phyloP scores from a whole-genome alignment of 345 rosid genomes.

The Dipteronia sinensis region DNA sequence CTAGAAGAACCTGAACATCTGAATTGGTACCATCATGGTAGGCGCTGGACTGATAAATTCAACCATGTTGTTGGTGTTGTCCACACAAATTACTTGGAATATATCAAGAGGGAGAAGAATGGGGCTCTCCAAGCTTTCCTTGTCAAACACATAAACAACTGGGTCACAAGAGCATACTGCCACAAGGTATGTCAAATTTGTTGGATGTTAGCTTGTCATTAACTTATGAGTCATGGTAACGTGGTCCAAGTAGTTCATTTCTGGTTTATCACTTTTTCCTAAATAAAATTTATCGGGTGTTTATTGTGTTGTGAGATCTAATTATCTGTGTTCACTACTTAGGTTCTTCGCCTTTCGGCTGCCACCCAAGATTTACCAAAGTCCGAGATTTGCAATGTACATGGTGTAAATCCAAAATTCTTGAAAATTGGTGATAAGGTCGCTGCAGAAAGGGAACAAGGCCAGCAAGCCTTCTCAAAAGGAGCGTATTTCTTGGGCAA shows the following conservation, averaged over 20 bases:
- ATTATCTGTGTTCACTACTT: conserved; percentile 13
- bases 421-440: conserved; percentile 86
- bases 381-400: conserved; percentile 92
- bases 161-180: conserved; percentile 88
- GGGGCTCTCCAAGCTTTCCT: conserved; percentile 94
- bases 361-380: conserved; percentile 95
- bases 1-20: conserved; percentile 98
- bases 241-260: neutral
- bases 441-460: conserved; percentile 78
- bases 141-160: conserved; percentile 92
- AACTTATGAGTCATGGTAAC: neutral
- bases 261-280: neutral
- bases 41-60: conserved; percentile 96
- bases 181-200: conserved; percentile 61
- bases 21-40: conserved; percentile 98
- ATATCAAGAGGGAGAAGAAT: conserved; percentile 94
- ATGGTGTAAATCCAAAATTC: conserved; percentile 95
- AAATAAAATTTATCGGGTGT: neutral
- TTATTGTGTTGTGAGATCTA: neutral
- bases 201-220: conserved; percentile 4
- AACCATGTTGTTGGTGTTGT: conserved; percentile 96
- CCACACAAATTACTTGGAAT: conserved; percentile 97
- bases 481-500: conserved; percentile 97
- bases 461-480: conserved; percentile 91
- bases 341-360: conserved; percentile 97